Evolutionary conservation across 371 early-diverging fungal species (phyloP), one percentile per base, ranked within the genome.

Genomic region (Polyrhizophydium stewartii): DNA sequence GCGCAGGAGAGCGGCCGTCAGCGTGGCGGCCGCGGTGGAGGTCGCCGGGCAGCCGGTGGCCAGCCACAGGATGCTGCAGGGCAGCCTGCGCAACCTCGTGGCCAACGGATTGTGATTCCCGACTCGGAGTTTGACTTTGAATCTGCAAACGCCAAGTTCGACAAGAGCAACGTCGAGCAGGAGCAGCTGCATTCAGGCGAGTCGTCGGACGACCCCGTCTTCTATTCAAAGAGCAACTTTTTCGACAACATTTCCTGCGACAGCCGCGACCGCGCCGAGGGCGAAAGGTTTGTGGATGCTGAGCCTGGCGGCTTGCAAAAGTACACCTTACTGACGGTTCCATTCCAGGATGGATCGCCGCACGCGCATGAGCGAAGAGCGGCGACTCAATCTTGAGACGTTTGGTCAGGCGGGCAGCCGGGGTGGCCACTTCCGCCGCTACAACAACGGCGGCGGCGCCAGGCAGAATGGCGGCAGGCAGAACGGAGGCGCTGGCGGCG

Each of bases 171-270:
- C 31, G 28, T 56, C 24, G 43, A 60, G 31, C 52, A 9, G 6
- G 58, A 43, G 17, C 65, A 71, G 45, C 59, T 67, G 19, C 58
- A 50, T n/a, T 73, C 66, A 2, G 79, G 73, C 46, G 65, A 60
- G 21, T 49, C 32, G 24, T 52, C 64, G 46, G 52, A 49, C 51
- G 68, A 57, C 28, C 55, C 49, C 13, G 69, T 50, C 17, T 68
- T 60, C 3, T 92, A 92, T 70, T 78, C 87, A 72, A 87, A 89
- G 66, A 84, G 85, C 56, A 91, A 92, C 32, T 96, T 96, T 82
- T 97, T 97, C 81, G 98, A 97, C 68, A 89, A 96, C 71, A 97
- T 97, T 66, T 96, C 97, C 27, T 94, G 95, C 69, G 97, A 96
- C 70, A 85, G 90, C 33, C 93, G 92, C 72, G 97, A 96, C 66